Conservation (phyloP, 352 stramenopile species). For the Phytopythium sindhum region DNA sequence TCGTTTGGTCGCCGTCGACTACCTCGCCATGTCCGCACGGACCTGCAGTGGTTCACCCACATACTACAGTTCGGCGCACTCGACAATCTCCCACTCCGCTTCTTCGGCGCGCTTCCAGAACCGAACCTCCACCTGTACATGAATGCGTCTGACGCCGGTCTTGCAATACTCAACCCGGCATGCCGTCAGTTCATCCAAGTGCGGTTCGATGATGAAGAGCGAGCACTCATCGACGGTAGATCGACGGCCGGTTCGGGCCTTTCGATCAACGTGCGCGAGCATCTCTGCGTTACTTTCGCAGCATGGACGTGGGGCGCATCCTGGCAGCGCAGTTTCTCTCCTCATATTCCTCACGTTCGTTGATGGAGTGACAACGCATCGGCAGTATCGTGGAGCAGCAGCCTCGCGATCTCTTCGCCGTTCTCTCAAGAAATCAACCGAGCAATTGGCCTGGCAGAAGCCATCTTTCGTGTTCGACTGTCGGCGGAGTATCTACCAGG, state of each 20-base stretch:
- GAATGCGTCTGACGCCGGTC: slow-evolving; percentile 5
- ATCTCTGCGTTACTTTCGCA: slow-evolving; percentile 12
- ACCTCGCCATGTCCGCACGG: too few relatives aligned
- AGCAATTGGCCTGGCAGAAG: background rate
- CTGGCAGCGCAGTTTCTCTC: too few relatives aligned
- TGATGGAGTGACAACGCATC: slow-evolving; percentile 9
- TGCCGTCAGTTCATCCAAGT: slow-evolving; percentile 12
- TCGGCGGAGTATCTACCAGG: slow-evolving; percentile 3
- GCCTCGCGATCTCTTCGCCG: background rate
- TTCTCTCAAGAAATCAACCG: background rate
- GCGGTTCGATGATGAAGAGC: slow-evolving; percentile 7
- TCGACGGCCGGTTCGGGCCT: background rate
- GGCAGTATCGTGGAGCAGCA: background rate
- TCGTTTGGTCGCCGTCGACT: background rate
- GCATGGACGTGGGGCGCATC: background rate
- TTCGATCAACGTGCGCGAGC: slow-evolving; percentile 15
- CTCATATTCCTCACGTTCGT: too few relatives aligned
- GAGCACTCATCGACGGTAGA: background rate
- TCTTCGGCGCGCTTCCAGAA: slow-evolving; percentile 1
- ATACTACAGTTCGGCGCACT: slow-evolving; percentile 7
- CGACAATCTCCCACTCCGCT: slow-evolving; percentile 7
- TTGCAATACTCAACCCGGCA: slow-evolving; percentile 9
- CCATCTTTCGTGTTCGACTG: background rate
- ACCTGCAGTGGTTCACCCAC: slow-evolving; percentile 2
- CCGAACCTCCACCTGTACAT: slow-evolving; percentile 12